Conservation (phyloP, 768 basidiomycete genomes). For the Tylopilus felleus region DNA sequence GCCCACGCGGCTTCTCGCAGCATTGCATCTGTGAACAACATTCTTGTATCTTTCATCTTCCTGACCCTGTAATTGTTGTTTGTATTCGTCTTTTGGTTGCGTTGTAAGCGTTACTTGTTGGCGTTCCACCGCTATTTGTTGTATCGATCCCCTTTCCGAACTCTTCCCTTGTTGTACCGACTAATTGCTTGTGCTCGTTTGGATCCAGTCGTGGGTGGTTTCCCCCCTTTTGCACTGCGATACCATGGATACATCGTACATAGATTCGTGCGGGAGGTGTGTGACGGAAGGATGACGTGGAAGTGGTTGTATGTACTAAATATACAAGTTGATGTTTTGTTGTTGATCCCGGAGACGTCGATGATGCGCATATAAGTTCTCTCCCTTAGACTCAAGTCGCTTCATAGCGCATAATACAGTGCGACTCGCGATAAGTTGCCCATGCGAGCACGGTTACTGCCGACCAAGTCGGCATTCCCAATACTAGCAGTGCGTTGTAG, state of each 20-base stretch:
- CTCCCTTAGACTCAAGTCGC: no score
- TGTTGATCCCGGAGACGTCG: neutral
- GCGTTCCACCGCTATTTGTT: neutral
- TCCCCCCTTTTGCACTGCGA: neutral
- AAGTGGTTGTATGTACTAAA: neutral
- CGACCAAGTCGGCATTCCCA: no score
- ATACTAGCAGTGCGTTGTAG: no score
- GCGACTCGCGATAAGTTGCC: no score
- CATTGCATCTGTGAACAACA: neutral
- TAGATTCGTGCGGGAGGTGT: neutral
- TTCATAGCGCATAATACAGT: no score
- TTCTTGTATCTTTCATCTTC: neutral
- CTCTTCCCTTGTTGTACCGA: neutral
- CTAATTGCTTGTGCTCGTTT: neutral
- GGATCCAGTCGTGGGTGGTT: neutral
- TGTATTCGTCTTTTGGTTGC: neutral
- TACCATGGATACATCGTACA: slow-evolving; percentile 3
- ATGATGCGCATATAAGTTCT: no score
- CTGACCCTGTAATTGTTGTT: neutral
- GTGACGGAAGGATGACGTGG: neutral
- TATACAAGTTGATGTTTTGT: neutral
- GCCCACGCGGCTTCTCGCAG: neutral
- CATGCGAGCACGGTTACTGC: no score
- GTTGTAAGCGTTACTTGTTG: neutral
- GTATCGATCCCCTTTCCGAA: neutral